Evolutionary conservation across 441 rosid genomes (phyloP), one percentile per base, ranked within the genome.

Genomic region (Erysimum cheiri): DNA sequence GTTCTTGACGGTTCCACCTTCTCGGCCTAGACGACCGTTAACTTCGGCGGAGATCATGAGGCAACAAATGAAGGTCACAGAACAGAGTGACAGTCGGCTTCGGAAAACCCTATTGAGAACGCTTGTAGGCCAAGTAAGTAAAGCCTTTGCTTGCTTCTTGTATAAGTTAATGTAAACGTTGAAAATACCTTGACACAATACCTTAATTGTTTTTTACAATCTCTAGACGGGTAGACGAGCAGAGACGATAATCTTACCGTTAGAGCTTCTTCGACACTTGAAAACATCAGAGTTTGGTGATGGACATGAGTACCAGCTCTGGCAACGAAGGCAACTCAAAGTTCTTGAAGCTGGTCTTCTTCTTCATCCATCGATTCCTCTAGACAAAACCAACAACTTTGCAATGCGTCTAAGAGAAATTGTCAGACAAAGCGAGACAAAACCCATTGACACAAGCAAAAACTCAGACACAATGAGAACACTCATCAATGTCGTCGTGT

Each of bases 11-110:
- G 70, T 78, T 46, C 87, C 77, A 0, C 57, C 79, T 10, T 54
- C 77, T 12, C 85, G 91, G 54, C 86, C 97, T 1, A 77, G 89
- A 58, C 71, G 97, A 29, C 96, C 96, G 3, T 53, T 94, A 62
- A 94, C 96, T 1, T 91, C 96, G 7, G 96, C 96, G 0, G 98
- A 94, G 87, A 88, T 94, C 44, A 94, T 94, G 98, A 87, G 94
- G 73, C 84, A 85, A 58, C 98, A 94, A 56, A 94, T 92, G 97
- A 80, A 79, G 80, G 96, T 94, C 35, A 84, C 93, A 28, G 97
- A 90, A 79, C 94, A 87, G 17, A 87, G 94, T 46, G 97, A 91
- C 55, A 87, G 78, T 55, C 73, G 97, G 77, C 85, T 94, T 49
- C 81, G 97, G 55, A 94, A 94, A 75, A 94, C 97, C 36, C 88